A percentile compares a stretch with the other conserved stretches of the same genome.
Evolutionary conservation across 306 rosid genomes (phyloP).

Genomic region (Hippophae tibetana): DNA sequence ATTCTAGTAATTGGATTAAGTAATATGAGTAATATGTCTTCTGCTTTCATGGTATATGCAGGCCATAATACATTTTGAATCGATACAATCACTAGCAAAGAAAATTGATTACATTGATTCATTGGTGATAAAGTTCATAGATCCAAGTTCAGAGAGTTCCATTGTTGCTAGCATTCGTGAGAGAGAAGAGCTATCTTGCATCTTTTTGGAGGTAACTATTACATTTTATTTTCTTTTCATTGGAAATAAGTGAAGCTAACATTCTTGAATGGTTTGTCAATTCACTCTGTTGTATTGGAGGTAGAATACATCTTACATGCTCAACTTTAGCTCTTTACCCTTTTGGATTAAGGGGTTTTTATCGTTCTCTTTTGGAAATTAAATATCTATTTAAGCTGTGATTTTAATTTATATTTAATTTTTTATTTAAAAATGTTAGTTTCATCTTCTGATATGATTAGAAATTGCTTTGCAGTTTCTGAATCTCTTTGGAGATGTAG

Average conservation of each 20-base stretch:
- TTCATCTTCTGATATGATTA: constrained; percentile 8
- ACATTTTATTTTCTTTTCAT: neutral
- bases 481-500: constrained; percentile 84
- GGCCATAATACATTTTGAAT: constrained; percentile 90
- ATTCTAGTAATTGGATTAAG: constrained; percentile 4
- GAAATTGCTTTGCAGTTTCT: constrained; percentile 56
- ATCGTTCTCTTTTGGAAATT: neutral
- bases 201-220: constrained; percentile 69
- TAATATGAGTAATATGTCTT: constrained; percentile 1
- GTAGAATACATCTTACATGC: too few relatives aligned
- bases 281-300: neutral
- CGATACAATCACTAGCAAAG: constrained; percentile 67
- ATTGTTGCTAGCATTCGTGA: constrained; percentile 47
- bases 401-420: neutral
- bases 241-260: neutral
- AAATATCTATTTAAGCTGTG: neutral
- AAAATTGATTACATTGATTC: constrained; percentile 64
- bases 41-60: constrained; percentile 27
- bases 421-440: neutral
- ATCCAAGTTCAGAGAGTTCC: constrained; percentile 53
- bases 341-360: neutral
- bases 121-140: constrained; percentile 60
- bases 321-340: too few relatives aligned
- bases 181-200: constrained; percentile 84
- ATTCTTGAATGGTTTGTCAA: neutral